phyloP scores from a whole-genome alignment of 202 grass and related monocot species.

The Dendrocalamus latiflorus region DNA sequence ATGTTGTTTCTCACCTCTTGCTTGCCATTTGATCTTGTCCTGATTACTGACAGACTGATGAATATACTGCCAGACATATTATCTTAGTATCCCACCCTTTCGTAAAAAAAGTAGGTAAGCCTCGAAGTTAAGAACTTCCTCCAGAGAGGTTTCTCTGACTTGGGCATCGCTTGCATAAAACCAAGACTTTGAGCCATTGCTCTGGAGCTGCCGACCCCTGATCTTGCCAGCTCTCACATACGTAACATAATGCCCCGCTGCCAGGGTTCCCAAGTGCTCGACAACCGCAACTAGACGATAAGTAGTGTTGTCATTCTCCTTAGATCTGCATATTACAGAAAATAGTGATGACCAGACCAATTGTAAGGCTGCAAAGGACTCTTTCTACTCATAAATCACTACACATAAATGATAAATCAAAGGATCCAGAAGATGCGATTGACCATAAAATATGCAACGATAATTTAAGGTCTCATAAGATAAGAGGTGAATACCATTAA shows the following conservation, averaged over 20 bases:
- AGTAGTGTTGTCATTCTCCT: too few species aligned
- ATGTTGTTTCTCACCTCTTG: not conserved
- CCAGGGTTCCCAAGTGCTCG: too few species aligned
- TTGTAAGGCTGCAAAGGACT: too few species aligned
- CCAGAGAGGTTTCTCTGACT: slow-evolving; percentile 64
- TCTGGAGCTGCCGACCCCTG: slow-evolving; percentile 38
- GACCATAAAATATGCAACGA: too few species aligned
- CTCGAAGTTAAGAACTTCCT: slow-evolving; percentile 70
- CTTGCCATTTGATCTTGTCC: slow-evolving; percentile 1
- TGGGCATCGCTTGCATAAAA: slow-evolving; percentile 85
- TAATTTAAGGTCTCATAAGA: too few species aligned
- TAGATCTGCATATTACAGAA: too few species aligned
- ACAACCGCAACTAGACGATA: too few species aligned
- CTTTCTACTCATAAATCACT: too few species aligned
- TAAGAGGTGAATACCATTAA: too few species aligned
- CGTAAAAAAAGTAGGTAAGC: slow-evolving; percentile 93
- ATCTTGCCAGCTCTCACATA: slow-evolving; percentile 59
- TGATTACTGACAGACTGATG: not conserved
- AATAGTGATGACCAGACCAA: too few species aligned
- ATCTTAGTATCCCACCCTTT: slow-evolving; percentile 48
- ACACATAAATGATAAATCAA: too few species aligned
- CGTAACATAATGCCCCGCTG: slow-evolving; percentile 71
- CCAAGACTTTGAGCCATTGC: slow-evolving; percentile 39
- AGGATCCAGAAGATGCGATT: too few species aligned
- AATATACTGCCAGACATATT: not conserved